Conservation (phyloP, 768 basidiomycete genomes). For the Cantharellus anzutake region DNA sequence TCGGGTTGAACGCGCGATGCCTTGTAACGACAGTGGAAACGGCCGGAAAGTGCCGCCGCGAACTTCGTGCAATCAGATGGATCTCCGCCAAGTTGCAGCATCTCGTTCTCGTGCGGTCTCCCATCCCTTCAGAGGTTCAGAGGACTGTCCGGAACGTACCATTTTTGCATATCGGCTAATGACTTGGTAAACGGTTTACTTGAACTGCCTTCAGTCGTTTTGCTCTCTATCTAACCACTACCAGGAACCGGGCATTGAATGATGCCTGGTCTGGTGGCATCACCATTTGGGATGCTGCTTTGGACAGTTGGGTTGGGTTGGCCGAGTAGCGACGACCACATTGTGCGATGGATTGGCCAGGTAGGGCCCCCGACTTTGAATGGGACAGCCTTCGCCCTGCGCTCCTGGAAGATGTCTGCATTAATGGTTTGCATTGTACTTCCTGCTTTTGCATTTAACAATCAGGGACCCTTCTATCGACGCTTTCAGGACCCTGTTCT, state of each 20-base stretch:
- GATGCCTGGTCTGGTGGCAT: too few species aligned
- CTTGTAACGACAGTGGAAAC: too few species aligned
- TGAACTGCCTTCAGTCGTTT: neutral
- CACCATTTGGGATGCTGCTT: too few species aligned
- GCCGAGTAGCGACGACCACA: neutral
- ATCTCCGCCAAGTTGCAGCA: too few species aligned
- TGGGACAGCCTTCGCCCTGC: neutral
- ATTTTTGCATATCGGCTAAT: neutral
- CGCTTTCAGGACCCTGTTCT: conserved; percentile 29
- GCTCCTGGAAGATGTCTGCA: neutral
- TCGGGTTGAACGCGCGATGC: too few species aligned
- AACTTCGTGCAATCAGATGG: too few species aligned
- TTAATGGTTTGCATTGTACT: neutral
- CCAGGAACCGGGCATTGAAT: too few species aligned
- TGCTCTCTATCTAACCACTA: neutral
- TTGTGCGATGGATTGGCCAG: conserved; percentile 1
- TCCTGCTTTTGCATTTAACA: neutral
- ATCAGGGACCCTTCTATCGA: conserved; percentile 12
- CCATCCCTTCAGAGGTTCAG: neutral
- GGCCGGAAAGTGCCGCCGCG: too few species aligned
- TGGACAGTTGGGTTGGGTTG: neutral
- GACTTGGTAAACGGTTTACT: neutral
- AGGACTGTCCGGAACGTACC: neutral
- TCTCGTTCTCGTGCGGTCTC: neutral
- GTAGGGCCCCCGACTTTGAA: neutral